Conservation (phyloP, 305 asterid species). For the Fraxinus xanthoxyloides region DNA sequence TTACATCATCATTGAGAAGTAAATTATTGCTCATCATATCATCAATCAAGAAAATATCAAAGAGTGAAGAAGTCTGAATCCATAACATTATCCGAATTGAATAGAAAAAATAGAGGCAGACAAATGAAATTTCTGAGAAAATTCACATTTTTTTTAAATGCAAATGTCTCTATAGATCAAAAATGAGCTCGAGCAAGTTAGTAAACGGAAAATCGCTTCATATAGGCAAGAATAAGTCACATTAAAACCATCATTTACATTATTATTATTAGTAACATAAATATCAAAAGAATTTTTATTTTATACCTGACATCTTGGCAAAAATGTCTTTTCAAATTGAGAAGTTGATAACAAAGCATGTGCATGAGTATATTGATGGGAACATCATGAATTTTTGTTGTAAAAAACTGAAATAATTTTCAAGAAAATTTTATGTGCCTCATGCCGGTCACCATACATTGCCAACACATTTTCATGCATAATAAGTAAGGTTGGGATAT, state of each 20-base stretch:
- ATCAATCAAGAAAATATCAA: not conserved
- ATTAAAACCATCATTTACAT: not conserved
- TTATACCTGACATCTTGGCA: not conserved
- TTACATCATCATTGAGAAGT: not conserved
- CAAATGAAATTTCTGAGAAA: not conserved
- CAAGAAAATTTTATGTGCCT: slow-evolving; percentile 60
- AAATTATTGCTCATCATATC: not conserved
- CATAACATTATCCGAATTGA: not conserved
- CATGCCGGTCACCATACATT: slow-evolving; percentile 58
- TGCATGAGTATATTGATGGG: not conserved
- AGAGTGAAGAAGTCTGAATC: not conserved
- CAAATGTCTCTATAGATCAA: not conserved
- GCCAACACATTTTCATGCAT: slow-evolving; percentile 62
- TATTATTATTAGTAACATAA: not conserved
- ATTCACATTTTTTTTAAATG: not conserved
- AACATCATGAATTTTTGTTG: slow-evolving; percentile 47
- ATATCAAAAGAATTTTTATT: not conserved
- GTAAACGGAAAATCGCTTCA: not conserved
- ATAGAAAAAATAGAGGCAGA: not conserved
- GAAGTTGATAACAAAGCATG: not conserved
- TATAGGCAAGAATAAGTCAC: not conserved
- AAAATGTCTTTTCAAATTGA: too few relatives aligned
- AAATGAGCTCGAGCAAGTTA: not conserved
- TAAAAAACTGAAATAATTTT: slow-evolving; percentile 54
- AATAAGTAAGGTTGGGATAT: slow-evolving; percentile 15